phyloP scores from a whole-genome alignment of 805 yeast genomes.

The Saccharomyces eubayanus region DNA sequence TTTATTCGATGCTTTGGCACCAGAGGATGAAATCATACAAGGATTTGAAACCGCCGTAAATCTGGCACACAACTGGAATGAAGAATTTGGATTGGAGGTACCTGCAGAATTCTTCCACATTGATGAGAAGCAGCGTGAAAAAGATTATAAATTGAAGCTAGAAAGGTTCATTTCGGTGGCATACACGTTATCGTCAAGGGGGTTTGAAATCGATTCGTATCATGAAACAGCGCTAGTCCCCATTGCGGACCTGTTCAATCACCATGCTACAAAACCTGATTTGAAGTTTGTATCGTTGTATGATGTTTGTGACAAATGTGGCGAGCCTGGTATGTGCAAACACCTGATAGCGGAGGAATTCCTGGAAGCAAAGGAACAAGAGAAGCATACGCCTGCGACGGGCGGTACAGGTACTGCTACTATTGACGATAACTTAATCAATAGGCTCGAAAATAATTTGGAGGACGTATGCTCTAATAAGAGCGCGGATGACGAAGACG shows the following conservation, averaged over 20 bases:
- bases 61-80: slow-evolving; percentile 30
- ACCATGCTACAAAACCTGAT: slow-evolving; percentile 46
- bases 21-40: slow-evolving; percentile 32
- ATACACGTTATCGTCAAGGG: slow-evolving; percentile 63
- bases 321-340: slow-evolving; percentile 36
- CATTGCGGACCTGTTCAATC: slow-evolving; percentile 86
- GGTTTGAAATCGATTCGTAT: slow-evolving; percentile 70
- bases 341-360: slow-evolving; percentile 28
- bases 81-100: slow-evolving; percentile 19
- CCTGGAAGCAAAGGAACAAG: slow-evolving; percentile 4
- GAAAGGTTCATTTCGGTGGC: slow-evolving; percentile 48
- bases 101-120: slow-evolving; percentile 28
- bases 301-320: slow-evolving; percentile 47
- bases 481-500: slow-evolving; percentile 10
- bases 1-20: slow-evolving; percentile 35
- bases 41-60: slow-evolving; percentile 34
- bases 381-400: background rate
- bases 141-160: slow-evolving; percentile 27
- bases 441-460: slow-evolving; percentile 21
- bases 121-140: slow-evolving; percentile 17
- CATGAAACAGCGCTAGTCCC: slow-evolving; percentile 78
- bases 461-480: slow-evolving; percentile 9
- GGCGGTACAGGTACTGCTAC: slow-evolving; percentile 3
- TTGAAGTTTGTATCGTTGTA: slow-evolving; percentile 57
- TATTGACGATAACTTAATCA: slow-evolving; percentile 24